Percentiles rank a stretch among this genome's conserved stretches.
These are phyloP conservation scores for Lophium mytilinum DNA, from an alignment of 495 filamentous ascomycete genomes.

Conservation along the genomic window DNA sequence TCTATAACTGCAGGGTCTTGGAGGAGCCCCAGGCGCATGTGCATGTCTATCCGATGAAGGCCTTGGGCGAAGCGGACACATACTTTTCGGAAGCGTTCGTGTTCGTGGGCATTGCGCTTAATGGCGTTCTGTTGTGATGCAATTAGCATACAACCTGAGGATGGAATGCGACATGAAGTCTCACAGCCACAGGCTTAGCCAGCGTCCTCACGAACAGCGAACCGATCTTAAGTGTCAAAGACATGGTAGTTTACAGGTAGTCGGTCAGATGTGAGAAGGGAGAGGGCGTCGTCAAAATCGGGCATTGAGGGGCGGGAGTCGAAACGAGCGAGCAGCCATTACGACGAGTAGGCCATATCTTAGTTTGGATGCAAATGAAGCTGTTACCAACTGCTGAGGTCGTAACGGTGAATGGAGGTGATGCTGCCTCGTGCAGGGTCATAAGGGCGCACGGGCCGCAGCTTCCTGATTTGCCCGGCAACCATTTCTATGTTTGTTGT, in stretches of 20 bases:
- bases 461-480: conserved; percentile 10
- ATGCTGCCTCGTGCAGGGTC: too few relatives aligned
- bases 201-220: conserved; percentile 60
- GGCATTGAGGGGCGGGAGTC: too few relatives aligned
- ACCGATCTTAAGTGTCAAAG: conserved; percentile 60
- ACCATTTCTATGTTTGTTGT: conserved; percentile 20
- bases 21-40: conserved; percentile 72
- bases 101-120: conserved; percentile 89
- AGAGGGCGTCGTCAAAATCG: too few relatives aligned
- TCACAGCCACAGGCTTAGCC: conserved; percentile 65
- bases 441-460: too few relatives aligned
- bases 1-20: conserved; percentile 64
- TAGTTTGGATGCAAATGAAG: too few relatives aligned
- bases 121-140: conserved; percentile 65
- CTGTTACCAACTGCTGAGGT: too few relatives aligned
- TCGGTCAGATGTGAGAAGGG: not conserved
- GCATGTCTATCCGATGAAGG: conserved; percentile 92
- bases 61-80: conserved; percentile 71
- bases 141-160: not conserved
- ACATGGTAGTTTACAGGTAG: conserved; percentile 35
- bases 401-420: too few relatives aligned
- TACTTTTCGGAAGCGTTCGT: conserved; percentile 73
- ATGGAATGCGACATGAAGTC: conserved; percentile 10
- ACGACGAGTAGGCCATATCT: too few relatives aligned
- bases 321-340: too few relatives aligned